These are phyloP conservation scores for Beauveria pseudobassiana DNA, from an alignment of 2,329 filamentous ascomycete genomes.

Conservation along the genomic window DNA sequence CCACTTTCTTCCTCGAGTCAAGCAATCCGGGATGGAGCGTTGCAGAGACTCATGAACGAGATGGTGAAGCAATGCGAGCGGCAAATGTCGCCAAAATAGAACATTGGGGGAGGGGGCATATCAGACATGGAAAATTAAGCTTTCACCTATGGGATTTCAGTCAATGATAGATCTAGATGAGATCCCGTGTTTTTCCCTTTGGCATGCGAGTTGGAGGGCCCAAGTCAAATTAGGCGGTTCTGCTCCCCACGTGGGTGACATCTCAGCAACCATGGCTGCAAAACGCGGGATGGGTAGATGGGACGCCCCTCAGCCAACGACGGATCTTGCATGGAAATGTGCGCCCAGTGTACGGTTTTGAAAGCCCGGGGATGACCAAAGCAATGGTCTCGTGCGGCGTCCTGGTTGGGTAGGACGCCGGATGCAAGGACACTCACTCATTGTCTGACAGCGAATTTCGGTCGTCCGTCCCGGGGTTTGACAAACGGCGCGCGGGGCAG, in stretches of 20 bases:
- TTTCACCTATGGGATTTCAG: neutral
- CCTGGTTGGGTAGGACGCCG: constrained; percentile 6
- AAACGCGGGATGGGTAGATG: neutral
- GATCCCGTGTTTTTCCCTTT: constrained; percentile 1
- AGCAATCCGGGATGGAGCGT: too few species aligned
- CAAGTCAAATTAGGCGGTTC: neutral
- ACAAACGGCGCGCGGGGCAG: neutral
- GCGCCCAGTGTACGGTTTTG: neutral
- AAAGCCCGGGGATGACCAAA: neutral
- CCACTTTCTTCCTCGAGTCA: too few species aligned
- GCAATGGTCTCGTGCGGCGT: constrained; percentile 6
- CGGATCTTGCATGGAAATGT: neutral
- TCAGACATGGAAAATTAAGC: neutral
- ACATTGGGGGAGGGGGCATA: neutral
- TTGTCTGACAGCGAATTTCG: neutral
- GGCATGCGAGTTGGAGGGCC: neutral
- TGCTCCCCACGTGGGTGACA: neutral
- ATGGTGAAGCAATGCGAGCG: too few species aligned
- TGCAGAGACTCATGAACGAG: too few species aligned
- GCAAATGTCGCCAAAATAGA: neutral
- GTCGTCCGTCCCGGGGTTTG: neutral
- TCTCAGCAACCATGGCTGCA: neutral
- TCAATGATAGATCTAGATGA: constrained; percentile 3
- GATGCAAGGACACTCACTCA: too few species aligned
- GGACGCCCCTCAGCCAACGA: constrained; percentile 1